Conservation (phyloP, 2,329 filamentous ascomycete species). For the Diaporthe citri region DNA sequence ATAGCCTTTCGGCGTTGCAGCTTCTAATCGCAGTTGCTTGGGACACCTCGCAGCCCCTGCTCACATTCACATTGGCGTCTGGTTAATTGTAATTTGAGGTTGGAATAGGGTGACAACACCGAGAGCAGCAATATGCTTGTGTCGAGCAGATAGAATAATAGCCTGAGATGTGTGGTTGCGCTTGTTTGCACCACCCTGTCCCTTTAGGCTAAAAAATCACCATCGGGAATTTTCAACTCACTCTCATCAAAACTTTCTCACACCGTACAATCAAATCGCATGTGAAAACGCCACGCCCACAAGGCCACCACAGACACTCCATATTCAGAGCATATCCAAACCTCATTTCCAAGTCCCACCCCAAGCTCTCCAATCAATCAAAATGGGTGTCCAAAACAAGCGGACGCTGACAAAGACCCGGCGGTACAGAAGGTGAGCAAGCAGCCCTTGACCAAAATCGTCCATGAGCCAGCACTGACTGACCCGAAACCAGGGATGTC, state of each 20-base stretch:
- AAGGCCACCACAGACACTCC: not conserved
- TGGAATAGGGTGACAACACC: not conserved
- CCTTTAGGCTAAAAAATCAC: slow-evolving; percentile 3
- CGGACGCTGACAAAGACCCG: slow-evolving; percentile 80
- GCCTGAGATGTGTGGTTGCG: not conserved
- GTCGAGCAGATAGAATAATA: not conserved
- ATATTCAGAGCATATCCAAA: not conserved
- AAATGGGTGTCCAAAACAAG: slow-evolving; percentile 78
- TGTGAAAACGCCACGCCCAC: slow-evolving; percentile 34
- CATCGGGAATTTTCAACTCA: slow-evolving; percentile 9
- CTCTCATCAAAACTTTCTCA: slow-evolving; percentile 36
- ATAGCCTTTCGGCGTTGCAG: not conserved
- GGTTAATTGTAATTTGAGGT: not conserved
- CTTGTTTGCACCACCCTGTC: slow-evolving; percentile 21
- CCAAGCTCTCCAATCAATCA: slow-evolving; percentile 42
- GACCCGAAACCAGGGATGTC: slow-evolving; percentile 74
- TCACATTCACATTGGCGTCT: not conserved
- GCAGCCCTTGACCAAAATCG: slow-evolving; percentile 37
- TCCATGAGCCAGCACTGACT: slow-evolving; percentile 38
- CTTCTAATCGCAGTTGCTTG: not conserved
- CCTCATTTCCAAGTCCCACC: not conserved
- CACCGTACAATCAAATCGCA: slow-evolving; percentile 30
- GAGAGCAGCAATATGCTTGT: not conserved
- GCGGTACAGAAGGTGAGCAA: slow-evolving; percentile 73
- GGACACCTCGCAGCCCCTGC: not conserved